Evolutionary conservation across 2,329 filamentous ascomycete genomes (phyloP), one percentile per base, ranked within the genome.

Genomic region (Diaporthe sp.): DNA sequence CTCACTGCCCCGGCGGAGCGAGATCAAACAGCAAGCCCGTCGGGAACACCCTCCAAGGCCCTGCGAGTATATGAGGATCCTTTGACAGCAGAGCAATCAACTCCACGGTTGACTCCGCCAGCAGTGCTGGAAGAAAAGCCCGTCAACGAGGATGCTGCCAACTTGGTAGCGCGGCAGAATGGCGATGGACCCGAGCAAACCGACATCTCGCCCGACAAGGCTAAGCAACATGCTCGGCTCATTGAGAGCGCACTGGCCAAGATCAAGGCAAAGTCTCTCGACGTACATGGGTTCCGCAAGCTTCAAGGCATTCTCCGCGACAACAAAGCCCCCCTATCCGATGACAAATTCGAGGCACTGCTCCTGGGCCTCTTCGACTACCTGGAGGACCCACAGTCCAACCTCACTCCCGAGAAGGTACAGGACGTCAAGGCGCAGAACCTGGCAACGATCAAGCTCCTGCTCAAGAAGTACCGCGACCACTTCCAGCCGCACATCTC

Each of bases 241-340:
- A 88, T 96, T 7, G 90, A 93, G 44, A 95, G 94, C 79, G 94
- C 93, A 68, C 94, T 96, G 78, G 87, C 91, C 71, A 93, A 94
- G 78, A 92, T 96, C 79, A 92, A 92, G 79, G 88, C 90, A 42
- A 91, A 91, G 79, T 91, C 91, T 1, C 89, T 96, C n/a, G 94
- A 96, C 81, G 93, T 94, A 4, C 94, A 95, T 81, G 94, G 94
- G 74, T 95, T 96, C 87, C 91, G 94, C 72, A 94, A 94, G 80
- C 87, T 96, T 67, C 94, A 96, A 82, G 92, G 92, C 53, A 89
- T 95, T 78, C 89, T 95, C 76, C 92, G 93, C 78, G 92, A 94
- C 75, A 90, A 88, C 80, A 89, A 89, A 79, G 88, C 91, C 19
- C 87, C 91, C 28, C 91, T 94, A 81, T 88, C 89, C 1, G 90